Base-by-base conservation (phyloP, 1,139 yeast species). In the Pichia sp. region DNA sequence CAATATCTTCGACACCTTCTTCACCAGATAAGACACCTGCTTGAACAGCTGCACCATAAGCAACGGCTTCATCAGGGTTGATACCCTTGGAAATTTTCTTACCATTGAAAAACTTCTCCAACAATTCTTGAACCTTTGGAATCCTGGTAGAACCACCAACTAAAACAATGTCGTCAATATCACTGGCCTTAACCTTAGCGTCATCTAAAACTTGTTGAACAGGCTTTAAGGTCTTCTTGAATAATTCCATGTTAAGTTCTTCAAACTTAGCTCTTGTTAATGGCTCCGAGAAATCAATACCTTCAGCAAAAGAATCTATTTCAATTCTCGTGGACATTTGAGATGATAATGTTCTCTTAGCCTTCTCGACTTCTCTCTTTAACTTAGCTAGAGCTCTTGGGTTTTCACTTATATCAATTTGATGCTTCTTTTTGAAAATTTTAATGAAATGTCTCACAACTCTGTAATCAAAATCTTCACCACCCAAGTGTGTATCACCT, bases 71-170 rank as follows among this genome's bases (percentile, higher is more conserved):
- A 75, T 90, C 97, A 55, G 97, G 97, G 78, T 90, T 90, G 68
- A 90, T 89, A 75, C 96, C 95, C 80, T 88, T 89, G 61, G 95
- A 85, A 53, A 95, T 93, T 76, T 89, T 87, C 80, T 90, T 90
- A 66, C 96, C 96, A 69, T 85, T 85, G 73, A 90, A 90, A 81
- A 75, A 89, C 62, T 81, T 79, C 74, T 90, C 96, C 62, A 90
- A 79, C 65, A 90, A 79, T 73, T 87, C 87, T 78, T 88, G 96
- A 61, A 90, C 96, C 79, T 89, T 90, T 74, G 97, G 97, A 76
- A 90, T 90, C 83, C 97, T 89, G 56, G 97, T 90, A 47, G 97
- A 90, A 74, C 97, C 97, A 78, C 97, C 97, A 64, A 90, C 97
- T 55, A 90, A 79, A 45, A 90, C 97, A 70, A 90, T 87, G 69